phyloP scores from a whole-genome alignment of 345 rosid genomes.

The Geranium rotundifolium region DNA sequence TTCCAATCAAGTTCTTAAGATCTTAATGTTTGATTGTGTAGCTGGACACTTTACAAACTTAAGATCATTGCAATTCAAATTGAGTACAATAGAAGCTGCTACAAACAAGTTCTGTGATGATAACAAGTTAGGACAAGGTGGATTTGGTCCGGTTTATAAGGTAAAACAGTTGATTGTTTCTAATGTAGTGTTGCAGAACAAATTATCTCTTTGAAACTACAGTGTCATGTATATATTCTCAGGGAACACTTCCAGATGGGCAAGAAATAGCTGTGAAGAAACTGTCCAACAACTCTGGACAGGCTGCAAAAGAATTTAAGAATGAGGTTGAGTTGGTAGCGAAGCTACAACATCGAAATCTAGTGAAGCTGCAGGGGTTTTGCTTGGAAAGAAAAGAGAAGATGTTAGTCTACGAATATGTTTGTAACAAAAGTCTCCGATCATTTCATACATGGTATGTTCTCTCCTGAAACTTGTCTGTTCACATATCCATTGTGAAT shows the following conservation, averaged over 20 bases:
- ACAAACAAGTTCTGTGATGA: constrained; percentile 31
- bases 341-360: constrained; percentile 49
- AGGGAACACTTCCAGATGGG: constrained; percentile 37
- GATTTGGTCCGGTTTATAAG: constrained; percentile 47
- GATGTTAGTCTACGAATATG: constrained; percentile 38
- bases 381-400: constrained; percentile 37
- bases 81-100: constrained; percentile 16
- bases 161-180: constrained; percentile 9
- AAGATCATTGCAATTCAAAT: neutral
- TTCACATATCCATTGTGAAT: too few species aligned
- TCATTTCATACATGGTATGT: constrained; percentile 29
- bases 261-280: constrained; percentile 40
- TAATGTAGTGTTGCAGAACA: neutral
- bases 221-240: neutral
- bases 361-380: constrained; percentile 41
- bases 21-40: neutral
- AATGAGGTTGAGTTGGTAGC: constrained; percentile 39
- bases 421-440: constrained; percentile 44
- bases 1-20: neutral
- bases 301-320: constrained; percentile 42
- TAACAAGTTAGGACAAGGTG: constrained; percentile 49
- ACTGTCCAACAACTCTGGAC: constrained; percentile 37
- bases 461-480: neutral
- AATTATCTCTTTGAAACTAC: too few species aligned
- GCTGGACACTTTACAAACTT: neutral